Conservation (phyloP, 2,329 filamentous ascomycete species). For the Aspergillus sp. region DNA sequence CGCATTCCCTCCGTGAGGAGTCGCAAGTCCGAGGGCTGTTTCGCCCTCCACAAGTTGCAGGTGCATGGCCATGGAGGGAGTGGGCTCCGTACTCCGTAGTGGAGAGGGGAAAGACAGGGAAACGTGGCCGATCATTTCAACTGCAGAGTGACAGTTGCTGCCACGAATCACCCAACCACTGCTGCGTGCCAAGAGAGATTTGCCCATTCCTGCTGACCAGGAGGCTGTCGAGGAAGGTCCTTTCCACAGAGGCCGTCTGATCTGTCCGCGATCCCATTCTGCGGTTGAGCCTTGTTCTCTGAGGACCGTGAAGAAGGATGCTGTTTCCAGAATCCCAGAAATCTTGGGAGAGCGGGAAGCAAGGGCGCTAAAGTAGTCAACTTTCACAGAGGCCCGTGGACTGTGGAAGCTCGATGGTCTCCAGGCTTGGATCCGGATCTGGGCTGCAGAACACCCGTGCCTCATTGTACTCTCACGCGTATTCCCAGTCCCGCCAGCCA, state of each 20-base stretch:
- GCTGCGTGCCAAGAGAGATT: conserved; percentile 4
- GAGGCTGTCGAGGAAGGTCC: neutral
- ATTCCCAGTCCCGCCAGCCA: neutral
- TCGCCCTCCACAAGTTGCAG: conserved; percentile 6
- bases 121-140: conserved; percentile 18
- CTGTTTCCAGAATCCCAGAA: neutral
- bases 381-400: no score
- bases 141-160: conserved; percentile 17
- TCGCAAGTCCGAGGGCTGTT: neutral
- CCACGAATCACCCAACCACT: conserved; percentile 7
- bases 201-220: conserved; percentile 8
- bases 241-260: neutral
- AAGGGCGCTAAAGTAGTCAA: conserved; percentile 1
- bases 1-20: neutral
- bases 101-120: conserved; percentile 11
- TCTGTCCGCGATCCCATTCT: neutral
- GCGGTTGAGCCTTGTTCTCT: neutral
- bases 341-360: neutral
- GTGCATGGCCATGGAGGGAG: neutral
- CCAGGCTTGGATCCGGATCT: neutral
- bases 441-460: neutral
- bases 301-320: neutral
- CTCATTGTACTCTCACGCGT: neutral
- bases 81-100: neutral
- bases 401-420: no score